Evolutionary conservation across 1,284 basidiomycete species (phyloP), one percentile per base, ranked within the genome.

Genomic region (Papiliotrema flavescens): DNA sequence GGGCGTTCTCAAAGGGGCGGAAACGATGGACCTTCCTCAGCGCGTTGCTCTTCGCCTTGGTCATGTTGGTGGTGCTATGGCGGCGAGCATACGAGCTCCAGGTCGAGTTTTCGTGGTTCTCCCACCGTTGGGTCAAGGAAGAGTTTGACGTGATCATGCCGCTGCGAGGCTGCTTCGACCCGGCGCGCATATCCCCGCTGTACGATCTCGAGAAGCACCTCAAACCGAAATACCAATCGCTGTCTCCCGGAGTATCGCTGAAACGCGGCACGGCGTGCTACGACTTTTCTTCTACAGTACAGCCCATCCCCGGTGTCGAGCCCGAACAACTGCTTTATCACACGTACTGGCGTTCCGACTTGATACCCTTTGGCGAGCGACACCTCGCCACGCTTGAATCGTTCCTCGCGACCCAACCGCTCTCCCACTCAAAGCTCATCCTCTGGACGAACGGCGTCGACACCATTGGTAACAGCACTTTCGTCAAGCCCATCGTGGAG

Each of bases 361-460:
- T 96, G 39, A 83, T 83, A 1, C 79, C 84, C 0, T 87, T 96
- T 61, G 84, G 83, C 2, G 80, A 82, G 46, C 82, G 92, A 19
- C 92, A 97, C 71, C 87, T 90, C 60, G 85, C 84, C 75, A 89
- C 93, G 80, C 81, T 97, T 67, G 86, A 87, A 66, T 89, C 89
- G 0, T 92, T 93, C 75, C 88, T 96, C 62, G 88, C 90, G 2
- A 95, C 91, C 6, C 92, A 97, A 73, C 83, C 88, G 59, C 69
- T 86, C 3, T 62, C 74, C 1, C 76, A 79, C 34, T 82, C 87
- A 14, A 83, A 82, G 13, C 79, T 95, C 57, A 80, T 91, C 36
- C 76, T 95, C 17, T 95, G 91, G 92, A 89, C 90, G 15, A 94
- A 95, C 66, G 88, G 88, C 1, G 85, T 87, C 62, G 79, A 92